These are phyloP conservation scores for Nadsonia fulvescens DNA, from an alignment of 805 yeast genomes.

Conservation along the genomic window DNA sequence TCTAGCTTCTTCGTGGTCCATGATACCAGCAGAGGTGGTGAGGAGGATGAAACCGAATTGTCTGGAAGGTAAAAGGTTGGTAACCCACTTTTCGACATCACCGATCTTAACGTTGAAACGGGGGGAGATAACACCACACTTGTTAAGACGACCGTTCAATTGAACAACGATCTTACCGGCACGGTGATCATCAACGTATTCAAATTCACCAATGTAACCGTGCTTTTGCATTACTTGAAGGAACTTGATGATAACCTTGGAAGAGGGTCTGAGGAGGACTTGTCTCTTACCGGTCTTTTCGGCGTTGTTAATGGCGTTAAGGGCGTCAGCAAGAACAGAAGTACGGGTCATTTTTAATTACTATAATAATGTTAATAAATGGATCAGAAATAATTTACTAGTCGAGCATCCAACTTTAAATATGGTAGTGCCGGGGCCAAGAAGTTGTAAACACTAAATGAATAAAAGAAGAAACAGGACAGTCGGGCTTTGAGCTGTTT, in stretches of 20 bases:
- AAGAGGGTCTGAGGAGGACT: conserved; percentile 94
- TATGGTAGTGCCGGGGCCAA: too few species aligned
- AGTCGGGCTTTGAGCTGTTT: too few species aligned
- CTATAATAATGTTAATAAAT: too few species aligned
- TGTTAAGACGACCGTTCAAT: conserved; percentile 95
- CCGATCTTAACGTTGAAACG: conserved; percentile 92
- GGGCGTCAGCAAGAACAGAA: conserved; percentile 96
- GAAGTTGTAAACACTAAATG: too few species aligned
- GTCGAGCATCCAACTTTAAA: too few species aligned
- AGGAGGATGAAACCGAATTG: conserved; percentile 96
- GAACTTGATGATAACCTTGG: conserved; percentile 95
- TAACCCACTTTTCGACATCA: conserved; percentile 97
- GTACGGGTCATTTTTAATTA: conserved; percentile 93
- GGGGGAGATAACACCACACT: conserved; percentile 97
- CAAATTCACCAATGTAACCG: conserved; percentile 98
- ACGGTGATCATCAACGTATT: conserved; percentile 97
- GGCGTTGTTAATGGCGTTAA: conserved; percentile 96
- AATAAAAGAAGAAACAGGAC: too few species aligned
- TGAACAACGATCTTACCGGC: conserved; percentile 94
- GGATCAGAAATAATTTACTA: too few species aligned
- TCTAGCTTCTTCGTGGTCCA: conserved; percentile 99
- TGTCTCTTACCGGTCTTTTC: conserved; percentile 99
- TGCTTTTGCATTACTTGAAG: conserved; percentile 94
- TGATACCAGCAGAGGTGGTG: conserved; percentile 98
- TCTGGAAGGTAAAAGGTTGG: conserved; percentile 96